These are phyloP conservation scores for Arthrinium puccinioides DNA, from an alignment of 2,329 filamentous ascomycete species.

Conservation along the genomic window DNA sequence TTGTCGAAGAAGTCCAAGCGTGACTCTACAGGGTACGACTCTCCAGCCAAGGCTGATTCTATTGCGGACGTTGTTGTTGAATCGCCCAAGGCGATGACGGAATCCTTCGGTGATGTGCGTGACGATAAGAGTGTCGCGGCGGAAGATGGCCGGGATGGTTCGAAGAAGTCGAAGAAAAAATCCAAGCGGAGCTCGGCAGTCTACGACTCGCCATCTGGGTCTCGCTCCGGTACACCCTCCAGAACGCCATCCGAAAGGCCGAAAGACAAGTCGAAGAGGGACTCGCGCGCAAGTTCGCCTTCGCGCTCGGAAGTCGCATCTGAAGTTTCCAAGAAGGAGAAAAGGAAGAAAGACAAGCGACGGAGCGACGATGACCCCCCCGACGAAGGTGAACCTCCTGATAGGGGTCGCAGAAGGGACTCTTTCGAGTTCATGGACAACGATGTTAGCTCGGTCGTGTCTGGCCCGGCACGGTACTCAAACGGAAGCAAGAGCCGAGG, in stretches of 20 bases:
- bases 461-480: constrained; percentile 31
- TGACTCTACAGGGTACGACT: constrained; percentile 18
- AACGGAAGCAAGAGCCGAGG: constrained; percentile 28
- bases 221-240: constrained; percentile 22
- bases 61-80: constrained; percentile 1
- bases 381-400: constrained; percentile 29
- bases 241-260: constrained; percentile 25
- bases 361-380: constrained; percentile 26
- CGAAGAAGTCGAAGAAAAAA: constrained; percentile 26
- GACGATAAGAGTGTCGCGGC: constrained; percentile 2
- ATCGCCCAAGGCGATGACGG: background rate
- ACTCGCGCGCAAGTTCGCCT: constrained; percentile 11
- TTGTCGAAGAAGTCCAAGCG: constrained; percentile 28
- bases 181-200: constrained; percentile 22
- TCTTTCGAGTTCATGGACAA: constrained; percentile 31
- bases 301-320: constrained; percentile 10
- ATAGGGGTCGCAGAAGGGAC: constrained; percentile 26
- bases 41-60: background rate
- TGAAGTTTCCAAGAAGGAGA: constrained; percentile 13
- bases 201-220: constrained; percentile 4
- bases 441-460: constrained; percentile 43
- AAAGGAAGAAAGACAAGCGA: constrained; percentile 32
- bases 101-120: background rate
- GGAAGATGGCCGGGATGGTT: constrained; percentile 15
- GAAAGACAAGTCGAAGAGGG: constrained; percentile 22